Base-by-base conservation (phyloP, 1,284 basidiomycete species). In the Melampsora larici-populina region DNA sequence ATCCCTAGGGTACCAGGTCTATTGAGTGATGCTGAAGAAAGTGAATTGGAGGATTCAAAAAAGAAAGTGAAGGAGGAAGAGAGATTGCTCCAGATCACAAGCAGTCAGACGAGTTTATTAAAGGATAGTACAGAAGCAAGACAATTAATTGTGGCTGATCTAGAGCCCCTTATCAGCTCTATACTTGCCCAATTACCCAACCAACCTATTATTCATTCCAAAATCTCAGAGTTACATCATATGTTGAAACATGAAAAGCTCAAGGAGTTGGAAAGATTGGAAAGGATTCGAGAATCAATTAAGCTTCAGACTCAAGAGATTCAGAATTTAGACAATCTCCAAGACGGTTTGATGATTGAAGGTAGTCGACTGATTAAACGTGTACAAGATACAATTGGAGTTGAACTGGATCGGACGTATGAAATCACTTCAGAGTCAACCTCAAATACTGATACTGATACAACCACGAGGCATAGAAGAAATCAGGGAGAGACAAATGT, bases 281-380 rank as follows among this genome's bases (percentile, higher is more conserved):
- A 75, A 58, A 11, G 29, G 55, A 66, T 43, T 21, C 18, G 48
- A 6, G 72, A 67, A 31, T 26, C 46, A 17, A 75, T 75, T 58
- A 43, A 33, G 26, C 31, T 31, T 7, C 72, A 75, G 72, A 43
- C 72, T 36, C 36, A 24, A 26, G 46, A 75, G 51, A 49, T 75
- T 13, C 63, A 26, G 40, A 29, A 75, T n/a, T 21, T 67, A 21
- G 72, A 75, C 43, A 67, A 33, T 67, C 43, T 51, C 26, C 55
- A 75, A 36, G 72, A 75, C n/a, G 46, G 46, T 48, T 55, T 65
- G 26, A 49, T 67, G 36, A 66, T 75, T 58, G 72, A 75, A 67
- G 72, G 72, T 60, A 64, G 72, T 13, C 62, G 72, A 29, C 67
- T 62, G 64, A 75, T 75, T 62, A 75, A 75, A 40, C 64, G 48